A percentile compares a stretch with the other conserved stretches of the same genome.
These are phyloP conservation scores for Apiotrichum domesticum DNA, from an alignment of 1,284 basidiomycete species.

Conservation along the genomic window DNA sequence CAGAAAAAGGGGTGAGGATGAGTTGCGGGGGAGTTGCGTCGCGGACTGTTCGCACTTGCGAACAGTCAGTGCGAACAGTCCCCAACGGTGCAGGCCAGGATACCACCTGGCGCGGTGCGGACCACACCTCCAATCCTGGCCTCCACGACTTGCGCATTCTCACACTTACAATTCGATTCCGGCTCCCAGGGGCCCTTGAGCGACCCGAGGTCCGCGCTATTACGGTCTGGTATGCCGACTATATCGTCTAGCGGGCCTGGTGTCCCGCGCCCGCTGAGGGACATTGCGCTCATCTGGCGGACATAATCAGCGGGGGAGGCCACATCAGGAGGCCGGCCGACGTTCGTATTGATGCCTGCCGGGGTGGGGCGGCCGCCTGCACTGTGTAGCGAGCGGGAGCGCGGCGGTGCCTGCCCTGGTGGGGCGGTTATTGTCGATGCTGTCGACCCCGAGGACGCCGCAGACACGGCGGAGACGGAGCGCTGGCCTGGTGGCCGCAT, in stretches of 20 bases:
- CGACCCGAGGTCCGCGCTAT: constrained; percentile 5
- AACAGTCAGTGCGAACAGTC: too few relatives aligned
- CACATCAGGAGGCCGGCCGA: background rate
- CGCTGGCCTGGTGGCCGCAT: too few relatives aligned
- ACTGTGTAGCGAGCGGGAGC: background rate
- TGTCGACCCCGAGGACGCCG: background rate
- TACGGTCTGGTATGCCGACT: constrained; percentile 22
- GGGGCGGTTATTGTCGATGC: background rate
- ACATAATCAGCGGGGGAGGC: constrained; percentile 18
- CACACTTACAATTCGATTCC: constrained; percentile 1
- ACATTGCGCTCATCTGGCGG: constrained; percentile 17
- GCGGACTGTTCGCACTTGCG: background rate
- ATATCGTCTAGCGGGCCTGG: constrained; percentile 19
- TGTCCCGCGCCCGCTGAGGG: constrained; percentile 14
- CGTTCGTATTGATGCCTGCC: background rate
- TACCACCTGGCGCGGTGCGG: too few relatives aligned
- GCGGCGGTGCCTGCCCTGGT: background rate
- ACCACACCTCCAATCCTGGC: too few relatives aligned
- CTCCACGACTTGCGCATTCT: too few relatives aligned
- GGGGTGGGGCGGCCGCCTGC: background rate
- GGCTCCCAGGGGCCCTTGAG: constrained; percentile 10
- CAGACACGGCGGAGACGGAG: too few relatives aligned
- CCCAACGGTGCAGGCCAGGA: too few relatives aligned
- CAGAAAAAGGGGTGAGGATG: too few relatives aligned
- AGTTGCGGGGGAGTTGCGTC: background rate